A percentile compares a stretch with the other conserved stretches of the same genome.
These are phyloP conservation scores for Neocatenulostroma microsporum DNA, from an alignment of 2,329 filamentous ascomycete genomes.

Conservation along the genomic window DNA sequence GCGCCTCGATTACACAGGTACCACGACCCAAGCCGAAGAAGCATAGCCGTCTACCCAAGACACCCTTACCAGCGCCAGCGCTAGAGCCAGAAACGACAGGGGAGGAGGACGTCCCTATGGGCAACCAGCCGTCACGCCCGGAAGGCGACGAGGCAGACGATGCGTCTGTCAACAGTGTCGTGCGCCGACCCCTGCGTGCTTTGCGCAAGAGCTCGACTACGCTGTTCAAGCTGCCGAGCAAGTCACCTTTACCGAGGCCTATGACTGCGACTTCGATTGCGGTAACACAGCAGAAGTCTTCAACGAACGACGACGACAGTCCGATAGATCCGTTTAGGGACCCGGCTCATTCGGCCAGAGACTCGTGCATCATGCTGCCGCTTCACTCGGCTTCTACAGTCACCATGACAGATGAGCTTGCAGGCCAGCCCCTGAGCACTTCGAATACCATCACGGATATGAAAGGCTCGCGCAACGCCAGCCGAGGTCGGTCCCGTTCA, in stretches of 20 bases:
- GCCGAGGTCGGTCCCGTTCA: conserved; percentile 1
- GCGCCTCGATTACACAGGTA: conserved; percentile 15
- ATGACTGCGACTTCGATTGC: conserved; percentile 12
- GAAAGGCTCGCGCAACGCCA: conserved; percentile 10
- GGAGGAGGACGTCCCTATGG: conserved; percentile 22
- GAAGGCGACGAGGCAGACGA: conserved; percentile 16
- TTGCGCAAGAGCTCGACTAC: conserved; percentile 26
- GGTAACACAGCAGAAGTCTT: conserved; percentile 10
- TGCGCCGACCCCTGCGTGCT: conserved; percentile 16
- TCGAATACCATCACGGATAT: conserved; percentile 22
- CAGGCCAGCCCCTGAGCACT: conserved; percentile 18
- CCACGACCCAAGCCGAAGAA: conserved; percentile 13
- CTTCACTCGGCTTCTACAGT: conserved; percentile 19
- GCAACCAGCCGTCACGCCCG: conserved; percentile 23
- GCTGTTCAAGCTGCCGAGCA: conserved; percentile 25
- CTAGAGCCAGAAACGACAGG: too few relatives aligned
- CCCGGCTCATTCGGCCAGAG: conserved; percentile 13
- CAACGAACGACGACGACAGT: conserved; percentile 10
- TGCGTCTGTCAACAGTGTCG: conserved; percentile 18
- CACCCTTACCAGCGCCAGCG: conserved; percentile 8
- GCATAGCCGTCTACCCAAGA: conserved; percentile 8
- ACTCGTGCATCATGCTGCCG: conserved; percentile 11
- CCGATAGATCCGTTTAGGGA: conserved; percentile 16
- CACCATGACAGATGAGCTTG: conserved; percentile 18
- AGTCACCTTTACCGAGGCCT: conserved; percentile 12